Evolutionary conservation across 1,139 yeast genomes (phyloP), one percentile per base, ranked within the genome.

Genomic region (Diutina mesorugosa): DNA sequence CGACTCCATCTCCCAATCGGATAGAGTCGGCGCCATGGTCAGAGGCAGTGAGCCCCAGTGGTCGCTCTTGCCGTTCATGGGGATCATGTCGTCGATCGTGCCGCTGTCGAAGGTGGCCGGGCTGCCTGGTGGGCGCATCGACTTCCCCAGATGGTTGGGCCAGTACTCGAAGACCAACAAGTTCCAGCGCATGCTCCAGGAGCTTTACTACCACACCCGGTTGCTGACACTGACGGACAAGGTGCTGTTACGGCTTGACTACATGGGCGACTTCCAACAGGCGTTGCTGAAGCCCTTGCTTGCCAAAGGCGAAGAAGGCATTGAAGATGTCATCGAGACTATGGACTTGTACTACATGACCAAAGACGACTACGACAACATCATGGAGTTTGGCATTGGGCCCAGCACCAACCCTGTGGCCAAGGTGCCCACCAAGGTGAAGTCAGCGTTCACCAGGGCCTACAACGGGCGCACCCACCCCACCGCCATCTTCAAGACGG

Each of bases 21-120:
- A 95, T 67, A 68, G 85, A 38, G 85, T 91, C 26, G 96, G 90
- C 66, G 74, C 83, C 35, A 76, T 83, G 67, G 91, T 95, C 59
- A 87, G 96, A 64, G 87, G 96, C 50, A 81, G 95, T 55, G 97
- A 91, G 64, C 99, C 93, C 69, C 91, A 89, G 64, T 95, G 99
- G 99, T 83, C 95, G 61, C 76, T 95, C 61, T 79, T 95, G 74
- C 99, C 99, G 3, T 79, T 90, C 63, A 97, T 91, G 70, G 98
- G 93, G 0, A 79, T 90, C 3, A 76, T 88, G 78, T 91, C 98
- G 0, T 82, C 96, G 0, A 90, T 95, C 14, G 74, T 83, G 51
- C 99, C 99, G 0, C 77, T 90, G 0, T 83, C 83, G 55, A 80
- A 77, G 60, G 84, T 90, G 18, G 86, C 90, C 12, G 99, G 99